Conservation (phyloP, 139 green algal species). For the Astrephomene gubernaculifera region DNA sequence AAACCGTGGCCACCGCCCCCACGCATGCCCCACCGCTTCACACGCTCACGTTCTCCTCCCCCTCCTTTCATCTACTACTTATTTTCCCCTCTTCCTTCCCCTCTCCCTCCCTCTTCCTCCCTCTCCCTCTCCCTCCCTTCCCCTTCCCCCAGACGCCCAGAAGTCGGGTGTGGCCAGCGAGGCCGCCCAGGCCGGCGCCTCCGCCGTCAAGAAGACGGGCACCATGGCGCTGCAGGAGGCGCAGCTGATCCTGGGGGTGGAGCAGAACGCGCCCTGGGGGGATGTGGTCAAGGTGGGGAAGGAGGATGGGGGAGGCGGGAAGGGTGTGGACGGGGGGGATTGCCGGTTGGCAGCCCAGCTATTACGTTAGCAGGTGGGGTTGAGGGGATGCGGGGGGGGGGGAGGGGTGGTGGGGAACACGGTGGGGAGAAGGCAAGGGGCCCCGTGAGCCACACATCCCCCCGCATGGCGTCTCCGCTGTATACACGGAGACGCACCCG, state of each 20-base stretch:
- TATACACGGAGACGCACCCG: not conserved
- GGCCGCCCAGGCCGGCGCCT: conserved; percentile 44
- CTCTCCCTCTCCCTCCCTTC: not conserved
- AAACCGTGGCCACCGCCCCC: no score
- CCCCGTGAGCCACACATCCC: not conserved
- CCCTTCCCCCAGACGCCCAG: conserved; percentile 74
- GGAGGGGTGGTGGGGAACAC: not conserved
- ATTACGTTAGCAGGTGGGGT: not conserved
- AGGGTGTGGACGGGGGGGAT: not conserved
- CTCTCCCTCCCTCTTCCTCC: no score
- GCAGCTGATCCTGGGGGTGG: conserved; percentile 80
- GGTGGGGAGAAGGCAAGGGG: not conserved
- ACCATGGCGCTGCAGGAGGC: conserved; percentile 84
- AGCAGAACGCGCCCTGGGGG: conserved; percentile 67
- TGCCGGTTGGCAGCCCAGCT: not conserved
- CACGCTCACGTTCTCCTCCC: no score
- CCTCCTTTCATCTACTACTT: no score
- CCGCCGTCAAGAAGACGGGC: conserved; percentile 46
- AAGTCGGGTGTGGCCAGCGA: conserved; percentile 83
- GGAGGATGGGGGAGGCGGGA: not conserved
- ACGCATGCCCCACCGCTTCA: no score
- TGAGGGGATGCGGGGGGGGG: not conserved
- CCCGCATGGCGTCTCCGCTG: not conserved
- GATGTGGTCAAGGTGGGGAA: conserved; percentile 83
- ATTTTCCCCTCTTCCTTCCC: no score